Conservation (phyloP, 225 moss, liverwort and hornwort species). For the Marchantia polymorpha region DNA sequence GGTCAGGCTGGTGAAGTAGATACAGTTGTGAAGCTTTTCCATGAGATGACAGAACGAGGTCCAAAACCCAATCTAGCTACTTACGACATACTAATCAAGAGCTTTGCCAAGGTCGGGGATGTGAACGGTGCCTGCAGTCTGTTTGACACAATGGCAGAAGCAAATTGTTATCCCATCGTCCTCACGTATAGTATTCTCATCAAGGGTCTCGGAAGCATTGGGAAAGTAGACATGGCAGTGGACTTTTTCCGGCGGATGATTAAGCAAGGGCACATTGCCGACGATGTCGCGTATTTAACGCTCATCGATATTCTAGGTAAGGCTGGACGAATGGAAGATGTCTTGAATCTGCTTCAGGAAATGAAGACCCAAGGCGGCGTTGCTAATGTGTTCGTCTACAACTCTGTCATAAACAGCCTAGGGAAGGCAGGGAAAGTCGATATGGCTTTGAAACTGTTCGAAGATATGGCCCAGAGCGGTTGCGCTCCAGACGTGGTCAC, state of each 20-base stretch:
- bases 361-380: constrained; percentile 30
- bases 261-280: constrained; percentile 42
- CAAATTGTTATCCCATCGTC: constrained; percentile 44
- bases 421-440: constrained; percentile 58
- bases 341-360: constrained; percentile 34
- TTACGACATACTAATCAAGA: constrained; percentile 45
- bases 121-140: not conserved
- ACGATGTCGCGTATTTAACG: constrained; percentile 52
- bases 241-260: constrained; percentile 48
- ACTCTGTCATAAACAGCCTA: constrained; percentile 49
- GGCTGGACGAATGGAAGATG: constrained; percentile 48
- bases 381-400: constrained; percentile 49
- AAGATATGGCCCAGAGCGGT: constrained; percentile 33
- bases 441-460: constrained; percentile 47
- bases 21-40: constrained; percentile 50
- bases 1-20: constrained; percentile 57
- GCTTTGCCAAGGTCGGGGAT: constrained; percentile 16
- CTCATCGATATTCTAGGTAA: constrained; percentile 58
- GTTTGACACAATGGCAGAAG: constrained; percentile 32
- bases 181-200: constrained; percentile 59
- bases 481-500: constrained; percentile 19
- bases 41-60: constrained; percentile 47
- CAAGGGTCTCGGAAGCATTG: constrained; percentile 58
- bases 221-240: constrained; percentile 48
- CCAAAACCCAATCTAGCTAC: constrained; percentile 48